Evolutionary conservation across 1,284 basidiomycete species (phyloP).

Genomic region (Fomitopsis palustris): DNA sequence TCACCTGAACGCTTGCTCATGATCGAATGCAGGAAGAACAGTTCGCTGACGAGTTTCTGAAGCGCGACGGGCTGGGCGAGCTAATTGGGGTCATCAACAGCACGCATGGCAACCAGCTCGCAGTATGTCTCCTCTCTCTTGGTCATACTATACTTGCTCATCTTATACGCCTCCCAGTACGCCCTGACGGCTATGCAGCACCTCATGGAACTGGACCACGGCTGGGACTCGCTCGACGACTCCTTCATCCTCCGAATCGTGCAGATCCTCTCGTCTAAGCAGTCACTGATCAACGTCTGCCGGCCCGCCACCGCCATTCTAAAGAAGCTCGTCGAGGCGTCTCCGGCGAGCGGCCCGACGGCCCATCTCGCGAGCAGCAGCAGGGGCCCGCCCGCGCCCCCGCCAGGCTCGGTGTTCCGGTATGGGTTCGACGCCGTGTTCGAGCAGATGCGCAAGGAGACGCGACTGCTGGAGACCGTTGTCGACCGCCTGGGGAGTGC

Average conservation of each 20-base stretch:
- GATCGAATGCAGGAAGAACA: constrained; percentile 66
- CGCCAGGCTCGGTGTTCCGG: constrained; percentile 67
- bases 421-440: constrained; percentile 86
- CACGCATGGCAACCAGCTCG: constrained; percentile 82
- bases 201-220: constrained; percentile 79
- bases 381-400: constrained; percentile 42
- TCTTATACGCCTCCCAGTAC: constrained; percentile 50
- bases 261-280: constrained; percentile 72
- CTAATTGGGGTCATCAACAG: constrained; percentile 72
- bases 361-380: constrained; percentile 59
- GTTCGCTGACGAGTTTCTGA: constrained; percentile 85
- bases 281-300: constrained; percentile 88
- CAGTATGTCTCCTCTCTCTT: constrained; percentile 44
- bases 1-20: background rate
- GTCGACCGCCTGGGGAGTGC: constrained; percentile 77
- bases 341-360: constrained; percentile 62
- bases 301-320: constrained; percentile 95
- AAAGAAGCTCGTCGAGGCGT: constrained; percentile 83
- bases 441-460: constrained; percentile 71
- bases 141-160: constrained; percentile 4
- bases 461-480: constrained; percentile 68
- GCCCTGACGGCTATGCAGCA: constrained; percentile 84
- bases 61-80: constrained; percentile 70
- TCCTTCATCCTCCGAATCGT: constrained; percentile 79
- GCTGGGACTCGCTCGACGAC: constrained; percentile 72